Conservation (phyloP, 768 basidiomycete species). For the Lactarius hengduanensis region DNA sequence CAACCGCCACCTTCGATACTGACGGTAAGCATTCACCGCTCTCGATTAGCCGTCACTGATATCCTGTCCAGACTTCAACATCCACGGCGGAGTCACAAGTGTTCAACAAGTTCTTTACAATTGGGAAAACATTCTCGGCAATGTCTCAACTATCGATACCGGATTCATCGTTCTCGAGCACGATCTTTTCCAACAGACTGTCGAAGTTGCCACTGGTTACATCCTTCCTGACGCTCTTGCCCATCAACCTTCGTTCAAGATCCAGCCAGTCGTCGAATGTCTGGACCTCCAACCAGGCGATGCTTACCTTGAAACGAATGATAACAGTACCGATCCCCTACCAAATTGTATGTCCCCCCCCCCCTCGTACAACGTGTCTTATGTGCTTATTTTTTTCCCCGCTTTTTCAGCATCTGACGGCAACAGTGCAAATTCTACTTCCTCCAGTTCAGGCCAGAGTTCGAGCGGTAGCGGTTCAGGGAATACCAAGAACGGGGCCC, state of each 20-base stretch:
- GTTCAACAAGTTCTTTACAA: conserved; percentile 62
- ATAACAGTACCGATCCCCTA: conserved; percentile 63
- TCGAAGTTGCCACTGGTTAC: conserved; percentile 84
- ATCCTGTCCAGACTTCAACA: conserved; percentile 64
- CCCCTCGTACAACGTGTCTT: neutral
- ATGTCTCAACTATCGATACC: conserved; percentile 53
- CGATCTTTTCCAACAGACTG: conserved; percentile 81
- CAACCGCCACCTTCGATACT: conserved; percentile 67
- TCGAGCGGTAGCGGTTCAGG: neutral
- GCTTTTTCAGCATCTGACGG: neutral
- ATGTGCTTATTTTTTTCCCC: neutral
- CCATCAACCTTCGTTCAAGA: conserved; percentile 59
- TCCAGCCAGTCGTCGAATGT: conserved; percentile 72
- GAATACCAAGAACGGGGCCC: neutral
- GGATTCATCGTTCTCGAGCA: conserved; percentile 91
- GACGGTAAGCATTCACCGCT: conserved; percentile 42
- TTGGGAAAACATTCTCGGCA: conserved; percentile 71
- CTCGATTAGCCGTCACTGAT: conserved; percentile 16
- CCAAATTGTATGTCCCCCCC: conserved; percentile 29
- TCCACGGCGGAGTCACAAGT: conserved; percentile 59
- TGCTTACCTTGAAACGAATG: conserved; percentile 81
- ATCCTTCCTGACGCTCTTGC: conserved; percentile 79
- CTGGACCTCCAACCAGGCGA: conserved; percentile 54
- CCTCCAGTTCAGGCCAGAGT: neutral
- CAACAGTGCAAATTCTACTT: neutral